A percentile compares a stretch with the other conserved stretches of the same genome.
Evolutionary conservation across 768 basidiomycete species (phyloP).

Genomic region (Erythrobasidium yunnanense): DNA sequence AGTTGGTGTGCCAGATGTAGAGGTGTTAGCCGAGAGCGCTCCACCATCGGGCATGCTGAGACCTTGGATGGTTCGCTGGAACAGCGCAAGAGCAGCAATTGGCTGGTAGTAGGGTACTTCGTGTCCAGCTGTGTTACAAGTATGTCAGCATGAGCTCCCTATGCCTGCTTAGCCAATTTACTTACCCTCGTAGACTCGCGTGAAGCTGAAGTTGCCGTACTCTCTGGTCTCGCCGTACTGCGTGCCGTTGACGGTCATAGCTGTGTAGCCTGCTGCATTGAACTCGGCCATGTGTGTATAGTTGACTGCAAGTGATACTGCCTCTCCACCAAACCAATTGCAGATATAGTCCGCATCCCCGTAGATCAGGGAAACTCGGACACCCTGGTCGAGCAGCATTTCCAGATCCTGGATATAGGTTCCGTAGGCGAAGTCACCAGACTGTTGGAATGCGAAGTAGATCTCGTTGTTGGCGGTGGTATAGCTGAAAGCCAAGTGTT

Average conservation of each 20-base stretch:
- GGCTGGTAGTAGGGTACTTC: slow-evolving; percentile 14
- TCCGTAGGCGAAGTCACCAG: slow-evolving; percentile 16
- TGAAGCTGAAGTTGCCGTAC: slow-evolving; percentile 21
- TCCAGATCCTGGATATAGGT: slow-evolving; percentile 10
- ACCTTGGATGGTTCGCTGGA: slow-evolving; percentile 15
- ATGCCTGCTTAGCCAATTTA: no score
- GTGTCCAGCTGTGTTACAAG: no score
- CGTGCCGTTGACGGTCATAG: slow-evolving; percentile 24
- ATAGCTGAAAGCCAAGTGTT: background rate
- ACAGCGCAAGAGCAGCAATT: slow-evolving; percentile 7
- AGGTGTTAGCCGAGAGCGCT: background rate
- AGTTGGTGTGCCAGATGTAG: slow-evolving; percentile 1
- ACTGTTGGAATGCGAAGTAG: slow-evolving; percentile 24
- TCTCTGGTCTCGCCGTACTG: slow-evolving; percentile 21
- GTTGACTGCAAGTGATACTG: slow-evolving; percentile 1
- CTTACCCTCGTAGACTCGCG: slow-evolving; percentile 23
- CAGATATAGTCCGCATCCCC: slow-evolving; percentile 26
- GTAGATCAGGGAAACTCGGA: slow-evolving; percentile 19
- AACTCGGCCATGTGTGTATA: slow-evolving; percentile 13
- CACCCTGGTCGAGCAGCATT: slow-evolving; percentile 2
- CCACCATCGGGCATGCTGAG: slow-evolving; percentile 2
- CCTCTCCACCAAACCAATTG: slow-evolving; percentile 23
- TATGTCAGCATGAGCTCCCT: no score
- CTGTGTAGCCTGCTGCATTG: slow-evolving; percentile 5
- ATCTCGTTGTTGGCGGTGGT: slow-evolving; percentile 20